These are phyloP conservation scores for Trichomonascus vanleenenianus DNA, from an alignment of 805 yeast species.

Conservation along the genomic window DNA sequence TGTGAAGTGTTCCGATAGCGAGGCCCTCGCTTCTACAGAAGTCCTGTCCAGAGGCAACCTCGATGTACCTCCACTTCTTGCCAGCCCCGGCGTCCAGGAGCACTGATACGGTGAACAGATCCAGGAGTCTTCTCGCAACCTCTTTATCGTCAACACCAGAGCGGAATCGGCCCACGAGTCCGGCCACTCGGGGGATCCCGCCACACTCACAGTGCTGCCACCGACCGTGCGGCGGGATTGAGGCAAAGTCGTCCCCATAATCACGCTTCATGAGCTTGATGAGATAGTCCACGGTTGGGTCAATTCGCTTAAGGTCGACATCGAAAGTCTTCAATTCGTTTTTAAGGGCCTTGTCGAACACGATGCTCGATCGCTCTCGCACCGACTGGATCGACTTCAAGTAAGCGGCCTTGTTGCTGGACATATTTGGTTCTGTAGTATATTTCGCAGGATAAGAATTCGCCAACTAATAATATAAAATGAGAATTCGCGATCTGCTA, in stretches of 20 bases:
- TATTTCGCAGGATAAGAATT: no score
- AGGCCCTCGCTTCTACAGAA: slow-evolving; percentile 51
- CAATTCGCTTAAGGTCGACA: slow-evolving; percentile 38
- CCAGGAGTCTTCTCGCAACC: slow-evolving; percentile 46
- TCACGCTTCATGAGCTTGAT: slow-evolving; percentile 37
- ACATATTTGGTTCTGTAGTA: no score
- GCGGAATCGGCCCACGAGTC: slow-evolving; percentile 35
- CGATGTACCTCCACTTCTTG: slow-evolving; percentile 44
- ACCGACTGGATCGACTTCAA: slow-evolving; percentile 48
- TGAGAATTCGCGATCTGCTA: no score
- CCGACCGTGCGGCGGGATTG: slow-evolving; percentile 60
- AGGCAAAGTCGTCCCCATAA: slow-evolving; percentile 36
- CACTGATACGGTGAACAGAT: slow-evolving; percentile 53
- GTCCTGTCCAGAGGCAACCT: slow-evolving; percentile 28
- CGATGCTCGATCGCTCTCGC: slow-evolving; percentile 42
- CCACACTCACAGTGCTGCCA: slow-evolving; percentile 59
- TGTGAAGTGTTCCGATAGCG: slow-evolving; percentile 51
- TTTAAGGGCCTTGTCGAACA: slow-evolving; percentile 34
- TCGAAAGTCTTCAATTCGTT: slow-evolving; percentile 36
- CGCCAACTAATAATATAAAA: no score
- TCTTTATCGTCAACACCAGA: slow-evolving; percentile 33
- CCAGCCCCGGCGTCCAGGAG: slow-evolving; percentile 67
- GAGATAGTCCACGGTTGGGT: slow-evolving; percentile 39
- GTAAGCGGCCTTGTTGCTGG: slow-evolving; percentile 23
- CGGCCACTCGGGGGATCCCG: slow-evolving; percentile 37